phyloP scores from a whole-genome alignment of 2,329 filamentous ascomycete genomes.

The Aspergillus quadricinctus region DNA sequence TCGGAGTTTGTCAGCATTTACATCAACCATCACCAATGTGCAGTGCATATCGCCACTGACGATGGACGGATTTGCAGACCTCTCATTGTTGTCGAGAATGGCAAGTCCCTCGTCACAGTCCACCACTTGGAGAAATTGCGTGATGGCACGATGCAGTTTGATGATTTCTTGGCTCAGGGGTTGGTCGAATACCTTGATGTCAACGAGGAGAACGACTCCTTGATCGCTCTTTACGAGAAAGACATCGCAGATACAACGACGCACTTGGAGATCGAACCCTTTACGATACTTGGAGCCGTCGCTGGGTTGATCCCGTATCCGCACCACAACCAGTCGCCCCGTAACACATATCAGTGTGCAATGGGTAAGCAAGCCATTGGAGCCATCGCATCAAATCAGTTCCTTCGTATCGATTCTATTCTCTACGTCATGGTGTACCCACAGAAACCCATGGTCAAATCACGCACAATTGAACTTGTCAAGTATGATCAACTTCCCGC shows the following conservation, averaged over 20 bases:
- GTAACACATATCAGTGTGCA: constrained; percentile 98
- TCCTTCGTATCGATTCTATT: constrained; percentile 91
- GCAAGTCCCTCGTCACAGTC: constrained; percentile 72
- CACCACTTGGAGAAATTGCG: constrained; percentile 78
- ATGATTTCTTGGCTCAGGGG: constrained; percentile 85
- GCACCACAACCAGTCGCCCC: constrained; percentile 96
- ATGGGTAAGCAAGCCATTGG: constrained; percentile 99
- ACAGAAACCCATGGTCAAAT: constrained; percentile 95
- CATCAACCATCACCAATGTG: constrained; percentile 86
- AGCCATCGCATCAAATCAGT: constrained; percentile 96
- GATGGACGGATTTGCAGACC: constrained; percentile 95
- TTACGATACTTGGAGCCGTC: constrained; percentile 91
- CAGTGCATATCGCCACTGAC: constrained; percentile 93
- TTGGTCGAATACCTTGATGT: constrained; percentile 96
- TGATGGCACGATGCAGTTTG: constrained; percentile 80
- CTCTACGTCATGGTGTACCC: constrained; percentile 97
- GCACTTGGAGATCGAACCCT: constrained; percentile 96
- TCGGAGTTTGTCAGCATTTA: constrained; percentile 97
- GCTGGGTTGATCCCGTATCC: constrained; percentile 96
- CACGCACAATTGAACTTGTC: constrained; percentile 90
- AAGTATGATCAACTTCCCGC: constrained; percentile 97
- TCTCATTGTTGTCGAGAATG: constrained; percentile 89
- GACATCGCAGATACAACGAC: constrained; percentile 81
- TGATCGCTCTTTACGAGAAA: constrained; percentile 84
- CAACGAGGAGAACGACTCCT: constrained; percentile 95